Conservation (phyloP, 495 filamentous ascomycete species). For the Penicillium simplicissimum region DNA sequence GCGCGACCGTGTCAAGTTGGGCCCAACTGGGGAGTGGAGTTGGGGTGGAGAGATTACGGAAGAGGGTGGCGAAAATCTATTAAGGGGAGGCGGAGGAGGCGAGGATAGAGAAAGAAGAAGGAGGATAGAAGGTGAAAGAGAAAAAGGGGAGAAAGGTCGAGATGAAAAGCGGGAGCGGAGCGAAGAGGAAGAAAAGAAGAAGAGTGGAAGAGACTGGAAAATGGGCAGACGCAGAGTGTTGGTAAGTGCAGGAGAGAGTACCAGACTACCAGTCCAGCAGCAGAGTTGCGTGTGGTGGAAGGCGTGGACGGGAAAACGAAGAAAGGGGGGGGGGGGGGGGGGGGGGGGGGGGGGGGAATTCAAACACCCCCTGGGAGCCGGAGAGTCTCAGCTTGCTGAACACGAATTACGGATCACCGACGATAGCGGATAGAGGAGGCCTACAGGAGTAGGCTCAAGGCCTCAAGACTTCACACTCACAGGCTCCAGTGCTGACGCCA, state of each 20-base stretch:
- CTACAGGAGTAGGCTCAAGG: not conserved
- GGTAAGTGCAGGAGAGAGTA: too few relatives aligned
- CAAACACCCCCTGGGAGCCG: too few relatives aligned
- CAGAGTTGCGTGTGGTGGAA: not conserved
- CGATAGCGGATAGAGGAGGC: not conserved
- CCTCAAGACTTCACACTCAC: not conserved
- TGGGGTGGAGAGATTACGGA: conserved; percentile 19
- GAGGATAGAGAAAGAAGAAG: conserved; percentile 7
- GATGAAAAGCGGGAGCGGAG: conserved; percentile 1
- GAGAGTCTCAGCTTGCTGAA: not conserved
- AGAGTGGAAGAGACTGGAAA: not conserved
- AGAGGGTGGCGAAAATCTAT: conserved; percentile 27
- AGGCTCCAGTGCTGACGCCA: conserved; percentile 4
- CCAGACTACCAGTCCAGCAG: too few relatives aligned
- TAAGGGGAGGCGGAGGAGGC: conserved; percentile 13
- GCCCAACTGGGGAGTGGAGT: not conserved
- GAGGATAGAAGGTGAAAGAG: conserved; percentile 1
- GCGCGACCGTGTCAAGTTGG: conserved; percentile 28
- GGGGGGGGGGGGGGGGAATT: too few relatives aligned
- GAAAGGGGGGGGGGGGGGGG: too few relatives aligned
- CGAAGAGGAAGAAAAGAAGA: conserved; percentile 5
- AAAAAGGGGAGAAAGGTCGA: not conserved
- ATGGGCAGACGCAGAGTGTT: not conserved
- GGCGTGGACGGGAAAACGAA: conserved; percentile 12
- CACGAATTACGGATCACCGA: not conserved